Percentiles rank a stretch among this genome's conserved stretches.
Evolutionary conservation across 352 stramenopile species (phyloP).

Genomic region (Phytophthora litchii): DNA sequence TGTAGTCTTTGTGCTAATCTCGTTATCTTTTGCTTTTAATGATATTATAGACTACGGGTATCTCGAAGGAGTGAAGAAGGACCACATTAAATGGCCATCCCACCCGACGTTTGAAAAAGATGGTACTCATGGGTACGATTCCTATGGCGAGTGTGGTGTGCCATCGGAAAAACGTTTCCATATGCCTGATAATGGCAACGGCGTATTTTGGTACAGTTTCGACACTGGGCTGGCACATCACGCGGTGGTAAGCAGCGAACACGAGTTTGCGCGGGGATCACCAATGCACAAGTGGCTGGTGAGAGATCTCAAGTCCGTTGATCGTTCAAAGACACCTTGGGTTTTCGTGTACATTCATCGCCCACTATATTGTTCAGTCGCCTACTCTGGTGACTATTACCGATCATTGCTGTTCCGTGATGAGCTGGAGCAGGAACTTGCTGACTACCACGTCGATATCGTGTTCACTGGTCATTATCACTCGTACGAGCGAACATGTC

Average conservation of each 20-base stretch:
- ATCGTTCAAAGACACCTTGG: slow-evolving; percentile 64
- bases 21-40: neutral
- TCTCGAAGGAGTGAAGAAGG: slow-evolving; percentile 36
- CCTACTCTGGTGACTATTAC: slow-evolving; percentile 45
- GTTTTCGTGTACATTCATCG: slow-evolving; percentile 67
- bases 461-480: slow-evolving; percentile 70
- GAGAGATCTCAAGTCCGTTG: slow-evolving; percentile 49
- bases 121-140: slow-evolving; percentile 49
- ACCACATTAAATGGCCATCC: slow-evolving; percentile 34
- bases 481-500: slow-evolving; percentile 66
- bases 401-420: slow-evolving; percentile 46
- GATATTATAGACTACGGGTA: slow-evolving; percentile 49
- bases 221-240: slow-evolving; percentile 62
- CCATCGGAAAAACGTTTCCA: slow-evolving; percentile 73
- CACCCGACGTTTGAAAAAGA: slow-evolving; percentile 43
- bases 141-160: slow-evolving; percentile 87
- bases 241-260: slow-evolving; percentile 56
- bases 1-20: neutral
- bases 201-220: slow-evolving; percentile 68
- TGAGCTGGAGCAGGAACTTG: slow-evolving; percentile 52
- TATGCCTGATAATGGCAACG: slow-evolving; percentile 69
- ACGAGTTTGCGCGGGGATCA: slow-evolving; percentile 55
- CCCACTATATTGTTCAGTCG: slow-evolving; percentile 63
- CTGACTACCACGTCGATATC: slow-evolving; percentile 56
- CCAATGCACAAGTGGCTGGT: slow-evolving; percentile 58